phyloP scores from a whole-genome alignment of 257 asterid genomes.

The Solanum pinnatisectum region DNA sequence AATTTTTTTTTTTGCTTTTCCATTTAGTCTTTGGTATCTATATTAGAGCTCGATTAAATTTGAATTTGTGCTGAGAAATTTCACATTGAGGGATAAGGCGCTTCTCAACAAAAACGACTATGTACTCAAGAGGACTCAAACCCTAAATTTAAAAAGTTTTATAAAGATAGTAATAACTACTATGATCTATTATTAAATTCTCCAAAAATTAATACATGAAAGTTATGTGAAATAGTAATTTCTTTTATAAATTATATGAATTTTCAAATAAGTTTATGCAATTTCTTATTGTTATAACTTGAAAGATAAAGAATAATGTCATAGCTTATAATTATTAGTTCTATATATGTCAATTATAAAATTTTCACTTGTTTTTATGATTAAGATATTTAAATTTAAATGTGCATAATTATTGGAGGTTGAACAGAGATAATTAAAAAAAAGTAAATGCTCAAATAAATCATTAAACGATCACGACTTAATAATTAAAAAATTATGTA shows the following conservation, averaged over 20 bases:
- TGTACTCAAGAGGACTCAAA: background rate
- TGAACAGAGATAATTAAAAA: no score
- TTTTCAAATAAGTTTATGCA: background rate
- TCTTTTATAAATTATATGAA: background rate
- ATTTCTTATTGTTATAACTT: no score
- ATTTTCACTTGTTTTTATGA: background rate
- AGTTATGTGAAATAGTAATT: background rate
- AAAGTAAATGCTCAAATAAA: background rate
- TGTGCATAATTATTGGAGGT: no score
- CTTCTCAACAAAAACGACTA: no score
- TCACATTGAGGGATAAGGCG: rapidly evolving
- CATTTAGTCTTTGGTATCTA: rapidly evolving
- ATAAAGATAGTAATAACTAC: background rate
- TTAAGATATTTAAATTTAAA: background rate
- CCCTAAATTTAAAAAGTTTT: background rate
- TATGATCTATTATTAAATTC: background rate
- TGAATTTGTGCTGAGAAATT: rapidly evolving
- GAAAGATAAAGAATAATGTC: no score
- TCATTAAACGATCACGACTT: background rate
- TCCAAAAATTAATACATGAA: background rate
- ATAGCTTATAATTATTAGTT: no score
- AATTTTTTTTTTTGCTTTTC: no score
- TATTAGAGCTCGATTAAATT: no score
- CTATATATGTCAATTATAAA: no score
- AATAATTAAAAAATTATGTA: background rate